phyloP scores from a whole-genome alignment of 495 filamentous ascomycete genomes.

The Aspergillus wentii region DNA sequence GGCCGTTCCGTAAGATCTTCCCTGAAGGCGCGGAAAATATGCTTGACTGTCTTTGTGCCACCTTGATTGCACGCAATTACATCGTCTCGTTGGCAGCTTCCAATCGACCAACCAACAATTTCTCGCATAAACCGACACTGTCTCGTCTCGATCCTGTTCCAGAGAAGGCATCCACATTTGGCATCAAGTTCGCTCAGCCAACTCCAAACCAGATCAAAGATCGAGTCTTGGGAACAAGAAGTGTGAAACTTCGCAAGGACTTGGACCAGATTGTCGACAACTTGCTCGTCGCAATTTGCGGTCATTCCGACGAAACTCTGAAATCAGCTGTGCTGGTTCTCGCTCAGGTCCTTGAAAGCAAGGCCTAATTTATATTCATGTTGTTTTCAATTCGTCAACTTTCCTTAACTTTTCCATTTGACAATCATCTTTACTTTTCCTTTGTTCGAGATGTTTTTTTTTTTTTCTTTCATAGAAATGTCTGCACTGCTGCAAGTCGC shows the following conservation, averaged over 20 bases:
- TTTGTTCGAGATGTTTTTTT: conserved; percentile 8
- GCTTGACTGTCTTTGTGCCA: conserved; percentile 59
- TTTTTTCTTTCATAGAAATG: conserved; percentile 2
- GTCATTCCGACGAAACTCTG: conserved; percentile 30
- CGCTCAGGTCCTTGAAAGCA: conserved; percentile 37
- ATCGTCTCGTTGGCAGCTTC: conserved; percentile 34
- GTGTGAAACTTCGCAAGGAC: conserved; percentile 25
- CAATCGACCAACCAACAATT: conserved; percentile 19
- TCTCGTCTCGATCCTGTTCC: conserved; percentile 29
- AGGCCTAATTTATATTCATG: conserved; percentile 9
- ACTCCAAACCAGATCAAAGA: conserved; percentile 26
- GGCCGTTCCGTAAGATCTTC: conserved; percentile 55
- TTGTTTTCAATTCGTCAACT: not conserved
- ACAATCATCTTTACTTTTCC: conserved; percentile 3
- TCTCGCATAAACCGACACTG: conserved; percentile 16
- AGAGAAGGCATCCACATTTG: conserved; percentile 31
- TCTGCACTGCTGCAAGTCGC: too few species aligned
- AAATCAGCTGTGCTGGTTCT: conserved; percentile 39
- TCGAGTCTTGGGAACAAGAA: conserved; percentile 26
- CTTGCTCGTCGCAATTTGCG: conserved; percentile 34
- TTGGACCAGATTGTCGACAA: conserved; percentile 39
- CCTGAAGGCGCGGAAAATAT: conserved; percentile 48
- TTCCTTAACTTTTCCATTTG: conserved; percentile 4
- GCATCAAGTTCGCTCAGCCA: conserved; percentile 25
- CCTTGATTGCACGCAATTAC: conserved; percentile 60